phyloP scores from a whole-genome alignment of 495 filamentous ascomycete species.

The Lophiotrema nucula region DNA sequence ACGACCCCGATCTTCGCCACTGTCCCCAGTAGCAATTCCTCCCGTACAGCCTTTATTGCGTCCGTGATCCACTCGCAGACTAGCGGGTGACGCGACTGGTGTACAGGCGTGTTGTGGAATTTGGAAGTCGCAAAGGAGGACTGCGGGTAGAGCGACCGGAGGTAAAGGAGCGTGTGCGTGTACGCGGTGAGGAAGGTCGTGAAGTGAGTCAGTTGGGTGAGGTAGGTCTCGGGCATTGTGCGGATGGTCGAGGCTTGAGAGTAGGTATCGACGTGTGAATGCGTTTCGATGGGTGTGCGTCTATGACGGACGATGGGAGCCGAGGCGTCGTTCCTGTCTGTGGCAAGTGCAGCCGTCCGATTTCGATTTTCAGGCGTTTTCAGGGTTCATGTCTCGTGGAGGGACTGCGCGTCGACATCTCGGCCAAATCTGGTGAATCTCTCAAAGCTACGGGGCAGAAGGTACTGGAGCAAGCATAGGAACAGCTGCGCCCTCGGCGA shows the following conservation, averaged over 20 bases:
- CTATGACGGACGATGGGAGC: too few relatives aligned
- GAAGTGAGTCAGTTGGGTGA: slow-evolving; percentile 58
- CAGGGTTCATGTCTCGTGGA: too few relatives aligned
- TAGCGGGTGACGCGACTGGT: slow-evolving; percentile 83
- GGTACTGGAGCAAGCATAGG: too few relatives aligned
- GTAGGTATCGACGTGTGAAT: background rate
- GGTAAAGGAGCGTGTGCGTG: slow-evolving; percentile 91
- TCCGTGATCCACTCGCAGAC: slow-evolving; percentile 90
- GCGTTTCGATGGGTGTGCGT: background rate
- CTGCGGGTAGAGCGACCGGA: slow-evolving; percentile 78
- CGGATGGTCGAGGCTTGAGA: background rate
- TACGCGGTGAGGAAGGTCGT: slow-evolving; percentile 79
- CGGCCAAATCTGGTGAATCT: too few relatives aligned
- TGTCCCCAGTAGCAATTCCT: slow-evolving; percentile 68
- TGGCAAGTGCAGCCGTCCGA: too few relatives aligned
- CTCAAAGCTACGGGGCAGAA: too few relatives aligned
- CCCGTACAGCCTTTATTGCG: slow-evolving; percentile 71
- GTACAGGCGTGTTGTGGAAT: slow-evolving; percentile 85
- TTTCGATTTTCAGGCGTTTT: too few relatives aligned
- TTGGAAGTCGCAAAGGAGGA: slow-evolving; percentile 76
- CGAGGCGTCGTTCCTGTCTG: too few relatives aligned
- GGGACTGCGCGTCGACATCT: too few relatives aligned
- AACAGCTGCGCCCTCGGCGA: too few relatives aligned
- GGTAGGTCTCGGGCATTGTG: slow-evolving; percentile 43
- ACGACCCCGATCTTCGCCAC: slow-evolving; percentile 74